These are phyloP conservation scores for Dactylella cylindrospora DNA, from an alignment of 2,329 filamentous ascomycete species.

Conservation along the genomic window DNA sequence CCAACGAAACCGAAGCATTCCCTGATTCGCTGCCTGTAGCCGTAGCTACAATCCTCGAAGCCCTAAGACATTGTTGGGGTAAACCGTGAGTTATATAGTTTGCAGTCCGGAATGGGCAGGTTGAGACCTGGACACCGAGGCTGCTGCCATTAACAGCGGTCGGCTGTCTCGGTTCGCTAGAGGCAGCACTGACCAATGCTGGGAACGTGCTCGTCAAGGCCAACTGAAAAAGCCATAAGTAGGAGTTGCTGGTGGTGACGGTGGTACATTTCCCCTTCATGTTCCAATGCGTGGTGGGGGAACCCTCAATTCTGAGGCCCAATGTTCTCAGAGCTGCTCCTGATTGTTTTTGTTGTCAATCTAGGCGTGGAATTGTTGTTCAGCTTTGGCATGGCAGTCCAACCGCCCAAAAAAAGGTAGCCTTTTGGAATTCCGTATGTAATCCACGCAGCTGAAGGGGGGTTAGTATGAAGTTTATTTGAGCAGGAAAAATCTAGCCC, in stretches of 20 bases:
- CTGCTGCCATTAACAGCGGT: conserved; percentile 23
- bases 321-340: no score
- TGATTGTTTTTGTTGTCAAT: neutral
- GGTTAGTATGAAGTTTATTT: neutral
- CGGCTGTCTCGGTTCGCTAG: conserved; percentile 33
- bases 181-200: conserved; percentile 21
- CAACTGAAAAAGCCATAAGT: conserved; percentile 5
- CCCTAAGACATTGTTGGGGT: conserved; percentile 72
- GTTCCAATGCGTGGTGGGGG: conserved; percentile 13
- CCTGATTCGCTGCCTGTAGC: conserved; percentile 14
- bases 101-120: conserved; percentile 65
- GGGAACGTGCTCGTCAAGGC: conserved; percentile 10
- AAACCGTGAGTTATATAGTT: conserved; percentile 80
- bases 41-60: conserved; percentile 48
- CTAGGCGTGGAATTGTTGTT: neutral
- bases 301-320: no score
- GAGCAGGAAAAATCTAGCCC: neutral
- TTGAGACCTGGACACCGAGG: conserved; percentile 33
- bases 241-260: conserved; percentile 33
- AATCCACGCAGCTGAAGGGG: neutral
- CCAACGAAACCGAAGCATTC: conserved; percentile 11
- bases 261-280: conserved; percentile 41
- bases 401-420: neutral
- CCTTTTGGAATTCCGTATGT: neutral
- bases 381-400: no score